Evolutionary conservation across 495 filamentous ascomycete genomes (phyloP), one percentile per base, ranked within the genome.

Genomic region (Penicillium ochrochloron): DNA sequence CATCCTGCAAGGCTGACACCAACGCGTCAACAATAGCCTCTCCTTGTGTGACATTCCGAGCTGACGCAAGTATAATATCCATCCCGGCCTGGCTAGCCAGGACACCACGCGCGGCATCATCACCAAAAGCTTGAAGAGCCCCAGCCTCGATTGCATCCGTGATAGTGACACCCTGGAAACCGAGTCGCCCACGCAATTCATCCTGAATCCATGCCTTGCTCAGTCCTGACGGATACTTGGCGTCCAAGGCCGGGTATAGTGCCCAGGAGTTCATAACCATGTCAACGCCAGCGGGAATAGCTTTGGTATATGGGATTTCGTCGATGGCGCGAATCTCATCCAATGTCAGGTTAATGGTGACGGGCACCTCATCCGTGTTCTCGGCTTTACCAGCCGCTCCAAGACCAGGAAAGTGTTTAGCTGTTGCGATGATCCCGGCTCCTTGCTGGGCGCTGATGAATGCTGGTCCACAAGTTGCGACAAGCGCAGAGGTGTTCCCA

Each of bases 261-360:
- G 74, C 72, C 76, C 76, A 77, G 10, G 75, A 77, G 6, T 63
- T 61, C 76, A 78, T 78, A 0, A 78, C 68, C 72, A 78, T 75
- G 34, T 73, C 67, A 1, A 78, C 62, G 4, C 70, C 76, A 5
- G 75, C 71, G 1, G 63, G 41, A 33, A 78, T 76, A 2, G 72
- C 73, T 19, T 64, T 34, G 0, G 52, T 42, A 31, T 77, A 78
- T 0, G 73, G 73, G 14, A 44, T 55, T 62, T 72, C 70, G 44
- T 78, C 72, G 5, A 75, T 62, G 12, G 55, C n/a, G 0, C 66
- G 68, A 19, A 78, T 56, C 23, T 71, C 66, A 0, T 70, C 60
- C 0, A 72, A 34, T 8, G 69, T 69, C 17, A 66, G 34, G 48
- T 71, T 63, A 14, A 78, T 66, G 4, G 72, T 75, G 21, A 78